Conservation (phyloP, 768 basidiomycete genomes). For the Termitomyces sp. region DNA sequence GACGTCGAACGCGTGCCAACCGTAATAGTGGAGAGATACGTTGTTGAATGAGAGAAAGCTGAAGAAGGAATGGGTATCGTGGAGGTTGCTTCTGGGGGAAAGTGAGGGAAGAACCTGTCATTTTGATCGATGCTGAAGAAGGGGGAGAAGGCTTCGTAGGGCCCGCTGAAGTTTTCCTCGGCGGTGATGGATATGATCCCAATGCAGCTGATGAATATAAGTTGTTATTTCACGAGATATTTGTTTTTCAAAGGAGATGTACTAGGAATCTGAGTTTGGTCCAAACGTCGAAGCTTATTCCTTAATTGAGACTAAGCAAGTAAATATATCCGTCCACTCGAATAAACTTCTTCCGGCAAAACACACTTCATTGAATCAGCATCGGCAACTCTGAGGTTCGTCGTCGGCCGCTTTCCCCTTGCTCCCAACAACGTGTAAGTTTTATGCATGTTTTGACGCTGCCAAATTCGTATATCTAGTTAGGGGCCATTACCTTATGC, state of each 20-base stretch:
- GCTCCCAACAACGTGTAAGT: background rate
- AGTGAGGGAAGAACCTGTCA: slow-evolving; percentile 52
- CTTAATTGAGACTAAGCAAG: background rate
- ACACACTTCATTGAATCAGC: background rate
- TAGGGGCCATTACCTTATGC: background rate
- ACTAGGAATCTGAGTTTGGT: slow-evolving; percentile 55
- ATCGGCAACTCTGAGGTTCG: background rate
- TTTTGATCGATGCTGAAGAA: slow-evolving; percentile 50
- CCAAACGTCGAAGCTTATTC: slow-evolving; percentile 24
- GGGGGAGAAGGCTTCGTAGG: slow-evolving; percentile 42
- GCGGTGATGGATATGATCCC: slow-evolving; percentile 40
- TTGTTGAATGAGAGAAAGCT: slow-evolving; percentile 18
- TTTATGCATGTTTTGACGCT: background rate
- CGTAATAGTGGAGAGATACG: slow-evolving; percentile 35
- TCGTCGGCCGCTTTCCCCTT: background rate
- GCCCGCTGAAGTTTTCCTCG: slow-evolving; percentile 21
- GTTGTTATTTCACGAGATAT: background rate
- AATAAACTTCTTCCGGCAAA: background rate
- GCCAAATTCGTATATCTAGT: background rate
- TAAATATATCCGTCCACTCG: background rate
- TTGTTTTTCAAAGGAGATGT: slow-evolving; percentile 12
- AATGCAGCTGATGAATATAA: slow-evolving; percentile 46
- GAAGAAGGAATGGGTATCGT: slow-evolving; percentile 34
- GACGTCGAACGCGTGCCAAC: slow-evolving; percentile 25
- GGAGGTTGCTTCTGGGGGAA: slow-evolving; percentile 43